Base-by-base conservation (phyloP, 257 asterid species). In the Capsicum baccatum region DNA sequence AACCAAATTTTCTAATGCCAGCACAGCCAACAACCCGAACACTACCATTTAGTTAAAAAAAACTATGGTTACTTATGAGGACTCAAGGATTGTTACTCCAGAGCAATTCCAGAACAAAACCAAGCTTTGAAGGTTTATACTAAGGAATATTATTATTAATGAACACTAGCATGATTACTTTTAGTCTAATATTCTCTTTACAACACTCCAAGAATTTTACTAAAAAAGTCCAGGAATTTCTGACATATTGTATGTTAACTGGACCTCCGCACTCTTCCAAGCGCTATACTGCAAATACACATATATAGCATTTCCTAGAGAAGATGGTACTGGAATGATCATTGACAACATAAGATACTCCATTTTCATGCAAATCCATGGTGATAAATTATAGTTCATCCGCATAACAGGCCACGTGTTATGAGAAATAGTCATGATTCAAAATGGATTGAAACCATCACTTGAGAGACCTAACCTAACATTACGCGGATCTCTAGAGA, bases 41-140 rank as follows among this genome's bases (percentile, higher is more conserved):
- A 12, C 42, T 60, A 48, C 12, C 60, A 0, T 48, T 73, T 16
- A 14, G 35, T 26, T 1, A 2, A 13, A 50, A 11, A 74, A 6
- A 13, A 13, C 0, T 74, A 50, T 44, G 14, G n/a, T 0, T 74
- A 12, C 50, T 19, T 74, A 8, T 19, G 81, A 50, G 47, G 4
- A 74, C n/a, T 6, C 62, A 7, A 12, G 2, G 62, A 0, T 21
- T 50, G 81, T 21, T 74, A 48, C 42, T 11, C 35, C 0, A 0
- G 44, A 74, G 81, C 62, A 52, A 74, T 13, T 74, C 44, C 21
- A 74, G 47, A 21, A 74, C 80, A 74, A 74, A 74, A 74, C 81
- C 62, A 50, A 21, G 47, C 12, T 50, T 50, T 74, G 19, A 21
- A 3, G 62, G 21, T 74, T 21, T 21, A 21, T 50, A 50, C 81